phyloP scores from a whole-genome alignment of 257 asterid genomes.

The Petrea volubilis region DNA sequence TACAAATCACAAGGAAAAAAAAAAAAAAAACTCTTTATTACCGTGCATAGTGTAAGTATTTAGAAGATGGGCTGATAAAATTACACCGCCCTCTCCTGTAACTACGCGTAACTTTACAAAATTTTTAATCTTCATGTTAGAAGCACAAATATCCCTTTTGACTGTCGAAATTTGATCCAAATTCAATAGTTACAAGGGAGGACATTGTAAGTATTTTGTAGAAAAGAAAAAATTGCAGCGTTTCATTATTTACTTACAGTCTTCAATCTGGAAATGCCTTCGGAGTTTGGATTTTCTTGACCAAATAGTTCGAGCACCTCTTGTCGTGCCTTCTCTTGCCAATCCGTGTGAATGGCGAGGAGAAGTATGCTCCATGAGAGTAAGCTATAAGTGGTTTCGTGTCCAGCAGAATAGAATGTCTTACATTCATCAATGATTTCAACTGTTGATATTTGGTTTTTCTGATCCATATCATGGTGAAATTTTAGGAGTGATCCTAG shows the following conservation, averaged over 20 bases:
- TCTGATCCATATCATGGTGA: constrained; percentile 42
- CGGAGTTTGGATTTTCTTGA: constrained; percentile 34
- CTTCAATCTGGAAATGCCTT: constrained; percentile 42
- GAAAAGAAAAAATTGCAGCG: background rate
- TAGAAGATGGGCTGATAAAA: too few relatives aligned
- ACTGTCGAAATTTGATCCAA: too few relatives aligned
- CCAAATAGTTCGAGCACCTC: constrained; percentile 39
- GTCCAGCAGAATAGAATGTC: constrained; percentile 61
- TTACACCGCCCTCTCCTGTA: too few relatives aligned
- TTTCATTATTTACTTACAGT: constrained; percentile 31
- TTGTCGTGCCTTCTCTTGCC: constrained; percentile 63
- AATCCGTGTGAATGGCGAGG: constrained; percentile 52
- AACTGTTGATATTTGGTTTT: constrained; percentile 38
- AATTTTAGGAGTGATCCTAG: constrained; percentile 49
- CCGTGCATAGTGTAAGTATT: too few relatives aligned
- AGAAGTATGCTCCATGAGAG: constrained; percentile 50
- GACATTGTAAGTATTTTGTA: too few relatives aligned
- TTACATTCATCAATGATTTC: constrained; percentile 59
- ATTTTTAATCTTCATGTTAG: too few relatives aligned
- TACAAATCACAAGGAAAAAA: background rate
- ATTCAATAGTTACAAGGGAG: too few relatives aligned
- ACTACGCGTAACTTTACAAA: too few relatives aligned
- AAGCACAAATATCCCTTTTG: background rate
- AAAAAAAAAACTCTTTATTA: too few relatives aligned
- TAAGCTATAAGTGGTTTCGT: constrained; percentile 49